Evolutionary conservation across 208 protist genomes (phyloP).

Genomic region (Porcisia hertigi): DNA sequence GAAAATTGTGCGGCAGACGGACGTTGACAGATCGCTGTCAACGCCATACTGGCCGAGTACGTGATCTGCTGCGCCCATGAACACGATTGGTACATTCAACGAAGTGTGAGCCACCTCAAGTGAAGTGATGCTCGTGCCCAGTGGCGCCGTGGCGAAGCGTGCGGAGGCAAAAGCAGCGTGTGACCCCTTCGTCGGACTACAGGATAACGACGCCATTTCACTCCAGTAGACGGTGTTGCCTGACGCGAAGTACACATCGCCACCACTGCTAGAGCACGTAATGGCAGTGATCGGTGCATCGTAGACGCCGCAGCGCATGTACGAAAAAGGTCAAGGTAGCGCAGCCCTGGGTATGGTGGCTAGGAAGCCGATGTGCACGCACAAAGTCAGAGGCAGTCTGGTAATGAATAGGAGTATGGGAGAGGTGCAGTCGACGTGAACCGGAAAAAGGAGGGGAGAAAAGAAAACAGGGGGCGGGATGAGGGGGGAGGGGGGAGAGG

Average conservation of each 20-base stretch:
- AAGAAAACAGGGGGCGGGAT: neutral
- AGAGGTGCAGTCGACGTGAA: neutral
- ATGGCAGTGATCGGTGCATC: slow-evolving; percentile 50
- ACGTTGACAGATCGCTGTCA: neutral
- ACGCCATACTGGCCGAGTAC: slow-evolving; percentile 11
- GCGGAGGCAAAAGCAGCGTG: neutral
- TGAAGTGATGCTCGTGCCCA: slow-evolving; percentile 15
- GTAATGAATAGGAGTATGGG: neutral
- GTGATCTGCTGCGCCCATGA: slow-evolving; percentile 28
- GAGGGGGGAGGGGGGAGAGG: too few relatives aligned
- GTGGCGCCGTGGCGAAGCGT: slow-evolving; percentile 7
- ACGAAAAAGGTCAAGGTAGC: neutral
- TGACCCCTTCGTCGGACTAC: neutral
- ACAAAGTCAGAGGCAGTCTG: neutral
- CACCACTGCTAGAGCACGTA: neutral
- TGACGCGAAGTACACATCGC: slow-evolving; percentile 36
- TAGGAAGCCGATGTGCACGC: neutral
- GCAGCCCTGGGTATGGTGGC: neutral
- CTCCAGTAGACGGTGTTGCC: slow-evolving; percentile 39
- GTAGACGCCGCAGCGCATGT: slow-evolving; percentile 5
- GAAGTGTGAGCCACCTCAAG: neutral
- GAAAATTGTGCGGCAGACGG: slow-evolving; percentile 8
- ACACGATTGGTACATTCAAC: neutral
- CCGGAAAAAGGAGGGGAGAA: neutral
- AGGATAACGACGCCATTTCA: neutral